A percentile compares a stretch with the other conserved stretches of the same genome.
These are phyloP conservation scores for Gloeophyllum trabeum DNA, from an alignment of 768 basidiomycete genomes.

Conservation along the genomic window DNA sequence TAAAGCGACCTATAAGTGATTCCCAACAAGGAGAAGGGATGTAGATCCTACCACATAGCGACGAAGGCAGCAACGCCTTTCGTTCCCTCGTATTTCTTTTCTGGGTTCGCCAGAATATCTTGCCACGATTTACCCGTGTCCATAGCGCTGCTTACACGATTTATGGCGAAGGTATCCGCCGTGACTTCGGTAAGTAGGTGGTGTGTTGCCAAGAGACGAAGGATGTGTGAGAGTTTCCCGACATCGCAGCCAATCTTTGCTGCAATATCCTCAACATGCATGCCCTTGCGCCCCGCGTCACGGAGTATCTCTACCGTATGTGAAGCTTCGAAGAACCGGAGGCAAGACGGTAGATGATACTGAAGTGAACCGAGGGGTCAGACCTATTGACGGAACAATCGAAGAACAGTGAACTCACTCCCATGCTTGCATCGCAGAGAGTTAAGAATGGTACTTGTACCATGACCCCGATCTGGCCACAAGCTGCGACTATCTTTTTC, in stretches of 20 bases:
- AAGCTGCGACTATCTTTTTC: constrained; percentile 55
- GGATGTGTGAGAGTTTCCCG: constrained; percentile 51
- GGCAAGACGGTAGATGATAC: constrained; percentile 68
- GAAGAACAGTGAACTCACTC: constrained; percentile 28
- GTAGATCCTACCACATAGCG: constrained; percentile 43
- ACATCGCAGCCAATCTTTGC: constrained; percentile 26
- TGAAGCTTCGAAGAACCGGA: constrained; percentile 63
- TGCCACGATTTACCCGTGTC: constrained; percentile 43
- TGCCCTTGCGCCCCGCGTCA: constrained; percentile 41
- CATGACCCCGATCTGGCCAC: constrained; percentile 52
- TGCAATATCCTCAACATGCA: constrained; percentile 34
- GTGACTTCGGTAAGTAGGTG: constrained; percentile 61
- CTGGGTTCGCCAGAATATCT: constrained; percentile 27
- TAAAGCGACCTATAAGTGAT: background rate
- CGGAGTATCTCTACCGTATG: constrained; percentile 62
- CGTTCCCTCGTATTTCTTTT: constrained; percentile 53
- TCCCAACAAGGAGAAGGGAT: background rate
- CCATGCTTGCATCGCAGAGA: constrained; percentile 66
- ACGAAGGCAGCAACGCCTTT: constrained; percentile 64
- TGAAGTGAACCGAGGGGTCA: constrained; percentile 11
- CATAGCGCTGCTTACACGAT: constrained; percentile 55
- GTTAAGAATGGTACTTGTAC: constrained; percentile 60
- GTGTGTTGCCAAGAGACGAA: constrained; percentile 70
- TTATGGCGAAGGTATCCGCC: constrained; percentile 65
- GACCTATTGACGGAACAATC: background rate